Percentiles rank a stretch among this genome's conserved stretches.
Evolutionary conservation across 2,329 filamentous ascomycete species (phyloP).

Genomic region (Aspergillus aculeatus): DNA sequence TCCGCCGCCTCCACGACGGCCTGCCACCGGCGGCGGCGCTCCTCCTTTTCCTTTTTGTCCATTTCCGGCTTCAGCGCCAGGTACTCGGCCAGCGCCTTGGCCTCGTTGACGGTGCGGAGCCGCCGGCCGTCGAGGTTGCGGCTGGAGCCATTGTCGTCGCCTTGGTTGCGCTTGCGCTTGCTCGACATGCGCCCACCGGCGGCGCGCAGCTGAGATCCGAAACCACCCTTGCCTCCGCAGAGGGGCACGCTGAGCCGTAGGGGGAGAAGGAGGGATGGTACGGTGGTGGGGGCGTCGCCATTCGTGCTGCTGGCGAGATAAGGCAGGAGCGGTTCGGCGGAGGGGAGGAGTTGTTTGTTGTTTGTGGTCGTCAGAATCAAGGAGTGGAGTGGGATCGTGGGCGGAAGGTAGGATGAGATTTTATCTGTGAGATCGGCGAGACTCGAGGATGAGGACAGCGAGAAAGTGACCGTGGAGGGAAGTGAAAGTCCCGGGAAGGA

Average conservation of each 20-base stretch:
- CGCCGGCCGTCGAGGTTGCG: slow-evolving; percentile 90
- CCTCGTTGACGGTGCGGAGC: slow-evolving; percentile 87
- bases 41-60: slow-evolving; percentile 90
- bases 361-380: slow-evolving; percentile 78
- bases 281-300: slow-evolving; percentile 27
- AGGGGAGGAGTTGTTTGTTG: slow-evolving; percentile 65
- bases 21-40: slow-evolving; percentile 77
- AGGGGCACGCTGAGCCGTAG: slow-evolving; percentile 77
- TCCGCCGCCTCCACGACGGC: slow-evolving; percentile 84
- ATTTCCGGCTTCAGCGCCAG: slow-evolving; percentile 95
- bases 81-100: slow-evolving; percentile 92
- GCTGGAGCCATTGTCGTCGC: slow-evolving; percentile 83
- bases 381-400: slow-evolving; percentile 56
- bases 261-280: slow-evolving; percentile 69
- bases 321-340: slow-evolving; percentile 55
- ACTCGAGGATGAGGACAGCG: slow-evolving; percentile 63
- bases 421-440: slow-evolving; percentile 65
- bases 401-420: slow-evolving; percentile 57
- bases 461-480: slow-evolving; percentile 78
- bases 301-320: slow-evolving; percentile 53
- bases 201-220: slow-evolving; percentile 93
- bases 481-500: slow-evolving; percentile 80
- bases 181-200: slow-evolving; percentile 98
- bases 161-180: slow-evolving; percentile 80
- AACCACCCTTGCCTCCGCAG: slow-evolving; percentile 94